Percentiles rank a stretch among this genome's conserved stretches.
These are phyloP conservation scores for Neurospora sp. DNA, from an alignment of 495 filamentous ascomycete species.

Conservation along the genomic window DNA sequence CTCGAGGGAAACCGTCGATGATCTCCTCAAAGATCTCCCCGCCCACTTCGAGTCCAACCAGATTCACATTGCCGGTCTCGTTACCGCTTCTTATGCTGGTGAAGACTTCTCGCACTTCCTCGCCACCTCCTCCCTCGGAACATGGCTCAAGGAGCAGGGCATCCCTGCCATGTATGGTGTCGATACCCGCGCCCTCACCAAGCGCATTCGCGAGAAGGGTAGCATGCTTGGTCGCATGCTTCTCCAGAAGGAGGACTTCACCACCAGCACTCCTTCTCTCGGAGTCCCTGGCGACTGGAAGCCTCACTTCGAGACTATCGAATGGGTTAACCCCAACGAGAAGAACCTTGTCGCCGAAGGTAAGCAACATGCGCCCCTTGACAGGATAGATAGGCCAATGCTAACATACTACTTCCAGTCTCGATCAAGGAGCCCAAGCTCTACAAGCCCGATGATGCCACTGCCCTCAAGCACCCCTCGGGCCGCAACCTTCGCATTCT, in stretches of 20 bases:
- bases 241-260: constrained; percentile 48
- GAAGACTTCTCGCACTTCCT: constrained; percentile 93
- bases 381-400: constrained; percentile 3
- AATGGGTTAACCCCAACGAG: constrained; percentile 85
- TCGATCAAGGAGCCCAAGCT: constrained; percentile 75
- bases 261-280: constrained; percentile 19
- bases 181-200: constrained; percentile 88
- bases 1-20: constrained; percentile 68
- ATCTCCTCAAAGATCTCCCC: constrained; percentile 70
- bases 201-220: constrained; percentile 83
- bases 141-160: constrained; percentile 91
- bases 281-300: constrained; percentile 44
- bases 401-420: constrained; percentile 46
- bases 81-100: constrained; percentile 82
- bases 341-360: constrained; percentile 90
- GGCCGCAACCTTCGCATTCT: constrained; percentile 77
- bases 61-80: constrained; percentile 86
- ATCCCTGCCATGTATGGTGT: constrained; percentile 95
- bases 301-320: constrained; percentile 58
- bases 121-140: constrained; percentile 75
- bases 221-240: constrained; percentile 93
- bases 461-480: constrained; percentile 68
- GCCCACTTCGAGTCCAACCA: constrained; percentile 84
- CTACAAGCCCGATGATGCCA: constrained; percentile 56
- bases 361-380: constrained; percentile 36